Conservation (phyloP, 75 land plant species). For the Pinus taeda region DNA sequence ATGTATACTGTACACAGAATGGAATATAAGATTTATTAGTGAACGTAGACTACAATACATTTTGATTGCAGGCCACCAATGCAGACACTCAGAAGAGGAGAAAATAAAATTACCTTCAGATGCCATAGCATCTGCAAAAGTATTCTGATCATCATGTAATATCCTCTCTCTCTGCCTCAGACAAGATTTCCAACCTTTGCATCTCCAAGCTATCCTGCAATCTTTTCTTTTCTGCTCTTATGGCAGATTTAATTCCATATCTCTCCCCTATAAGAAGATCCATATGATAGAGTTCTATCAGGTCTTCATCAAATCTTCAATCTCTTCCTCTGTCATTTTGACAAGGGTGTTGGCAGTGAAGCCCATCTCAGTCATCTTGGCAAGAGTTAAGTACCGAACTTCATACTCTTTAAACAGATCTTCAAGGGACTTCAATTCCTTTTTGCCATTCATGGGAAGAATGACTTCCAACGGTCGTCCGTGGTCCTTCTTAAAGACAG, state of each 20-base stretch:
- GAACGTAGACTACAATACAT: too few relatives aligned
- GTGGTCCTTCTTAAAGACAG: background rate
- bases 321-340: slow-evolving; percentile 88
- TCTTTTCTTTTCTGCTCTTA: slow-evolving; percentile 71
- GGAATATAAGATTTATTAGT: too few relatives aligned
- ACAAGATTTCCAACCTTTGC: slow-evolving; percentile 9
- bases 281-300: slow-evolving; percentile 75
- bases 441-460: slow-evolving; percentile 5
- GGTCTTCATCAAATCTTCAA: slow-evolving; percentile 89
- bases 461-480: background rate
- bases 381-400: slow-evolving; percentile 69
- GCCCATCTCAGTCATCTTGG: slow-evolving; percentile 86
- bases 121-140: slow-evolving; percentile 3
- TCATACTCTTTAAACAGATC: slow-evolving; percentile 86
- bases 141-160: slow-evolving; percentile 5
- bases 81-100: too few relatives aligned
- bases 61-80: too few relatives aligned
- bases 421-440: slow-evolving; percentile 36
- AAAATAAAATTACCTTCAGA: slow-evolving; percentile 5
- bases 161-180: slow-evolving; percentile 12
- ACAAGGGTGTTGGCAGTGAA: slow-evolving; percentile 85
- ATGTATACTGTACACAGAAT: too few relatives aligned
- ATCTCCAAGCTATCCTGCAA: slow-evolving; percentile 17
- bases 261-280: slow-evolving; percentile 92
- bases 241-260: slow-evolving; percentile 86